phyloP scores from a whole-genome alignment of 2,329 filamentous ascomycete genomes.

The Rhynchosporium secalis region DNA sequence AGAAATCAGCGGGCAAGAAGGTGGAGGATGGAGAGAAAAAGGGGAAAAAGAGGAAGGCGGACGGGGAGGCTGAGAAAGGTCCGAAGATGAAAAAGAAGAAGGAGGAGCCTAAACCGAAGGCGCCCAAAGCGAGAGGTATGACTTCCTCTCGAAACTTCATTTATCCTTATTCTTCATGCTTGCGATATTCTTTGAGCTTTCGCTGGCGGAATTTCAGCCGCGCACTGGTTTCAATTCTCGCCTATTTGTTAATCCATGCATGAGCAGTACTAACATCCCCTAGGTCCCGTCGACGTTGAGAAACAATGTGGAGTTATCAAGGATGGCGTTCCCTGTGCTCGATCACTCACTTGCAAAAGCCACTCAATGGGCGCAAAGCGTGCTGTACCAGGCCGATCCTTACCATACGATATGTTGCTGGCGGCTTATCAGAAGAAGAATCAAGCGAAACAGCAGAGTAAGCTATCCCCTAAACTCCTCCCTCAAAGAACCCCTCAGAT shows the following conservation, averaged over 20 bases:
- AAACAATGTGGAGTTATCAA: slow-evolving; percentile 87
- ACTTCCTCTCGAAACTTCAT: no score
- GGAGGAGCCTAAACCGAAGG: slow-evolving; percentile 82
- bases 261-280: slow-evolving; percentile 13
- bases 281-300: slow-evolving; percentile 87
- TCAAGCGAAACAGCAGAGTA: slow-evolving; percentile 95
- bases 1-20: slow-evolving; percentile 68
- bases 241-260: background rate
- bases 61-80: slow-evolving; percentile 74
- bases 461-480: slow-evolving; percentile 41
- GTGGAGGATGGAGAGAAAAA: slow-evolving; percentile 61
- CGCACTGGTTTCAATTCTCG: background rate
- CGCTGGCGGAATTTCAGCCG: no score
- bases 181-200: no score
- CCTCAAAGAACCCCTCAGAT: slow-evolving; percentile 11
- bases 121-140: slow-evolving; percentile 77
- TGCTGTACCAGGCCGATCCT: slow-evolving; percentile 78
- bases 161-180: no score
- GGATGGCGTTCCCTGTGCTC: slow-evolving; percentile 83
- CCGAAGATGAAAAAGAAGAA: slow-evolving; percentile 94
- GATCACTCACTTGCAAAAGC: slow-evolving; percentile 89
- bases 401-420: slow-evolving; percentile 91
- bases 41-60: slow-evolving; percentile 77
- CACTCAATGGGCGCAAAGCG: slow-evolving; percentile 95
- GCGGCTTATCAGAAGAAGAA: slow-evolving; percentile 96